Evolutionary conservation across 2,329 filamentous ascomycete genomes (phyloP), one percentile per base, ranked within the genome.

Genomic region (Ascochyta viciae-villosae): DNA sequence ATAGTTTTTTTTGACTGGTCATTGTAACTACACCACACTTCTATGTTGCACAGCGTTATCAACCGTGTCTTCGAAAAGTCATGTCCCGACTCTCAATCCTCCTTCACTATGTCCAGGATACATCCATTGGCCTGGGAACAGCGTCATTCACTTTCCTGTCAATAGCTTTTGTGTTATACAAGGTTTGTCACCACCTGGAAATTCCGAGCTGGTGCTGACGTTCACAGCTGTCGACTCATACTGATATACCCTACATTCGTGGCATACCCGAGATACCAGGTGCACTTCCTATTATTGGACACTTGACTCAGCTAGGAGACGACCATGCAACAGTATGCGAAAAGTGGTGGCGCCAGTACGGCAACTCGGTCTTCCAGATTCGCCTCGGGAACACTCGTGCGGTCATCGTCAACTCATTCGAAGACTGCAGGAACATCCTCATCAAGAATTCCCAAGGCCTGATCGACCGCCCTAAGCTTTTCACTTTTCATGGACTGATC

Each of bases 401-500:
- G 0, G 81, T 84, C 0, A 80, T 84, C 0, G 75, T 84, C 39
- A 84, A 82, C 65, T 82, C 79, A 1, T 84, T 83, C 50, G 78
- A 80, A 1, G 82, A 82, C 61, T 81, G 79, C 67, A 80, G 78
- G 61, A 79, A 79, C 42, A 82, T 84, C 67, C 73, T 84, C 1
- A 68, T 84, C 4, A 58, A 77, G 2, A 76, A 83, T 53, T 80
- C 82, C 54, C 79, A 79, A 22, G 81, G 82, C 3, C 67, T 83
- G 7, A 82, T 83, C 34, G 79, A 82, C 59, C 74, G 80, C 0
- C 81, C 81, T 0, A 83, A 75, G 29, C 71, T 83, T 1, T 83
- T 82, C 60, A 84, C 82, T 0, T 84, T 84, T 66, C 82, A 84
- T 57, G 81, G 80, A 3, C 73, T 84, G 44, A 83, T 84, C 15